Evolutionary conservation across 345 rosid genomes (phyloP).

Genomic region (Citrus mangshanensis): DNA sequence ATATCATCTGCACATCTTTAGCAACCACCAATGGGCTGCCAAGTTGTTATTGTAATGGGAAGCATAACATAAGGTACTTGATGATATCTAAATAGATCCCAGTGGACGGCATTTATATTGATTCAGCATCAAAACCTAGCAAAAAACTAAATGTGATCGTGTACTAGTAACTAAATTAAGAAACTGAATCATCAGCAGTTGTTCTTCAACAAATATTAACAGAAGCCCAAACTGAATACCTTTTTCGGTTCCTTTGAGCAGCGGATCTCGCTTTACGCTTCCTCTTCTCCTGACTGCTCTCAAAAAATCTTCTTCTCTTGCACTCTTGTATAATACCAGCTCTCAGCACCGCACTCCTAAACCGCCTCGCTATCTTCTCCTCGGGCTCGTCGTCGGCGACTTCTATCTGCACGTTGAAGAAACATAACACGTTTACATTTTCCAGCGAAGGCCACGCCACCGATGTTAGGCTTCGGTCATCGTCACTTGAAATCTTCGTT

Average conservation of each 20-base stretch:
- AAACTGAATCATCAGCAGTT: no score
- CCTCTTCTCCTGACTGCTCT: constrained; percentile 30
- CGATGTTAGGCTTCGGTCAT: background rate
- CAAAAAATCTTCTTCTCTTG: constrained; percentile 27
- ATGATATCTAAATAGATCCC: background rate
- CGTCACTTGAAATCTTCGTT: background rate
- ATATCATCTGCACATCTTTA: background rate
- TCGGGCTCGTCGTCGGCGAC: constrained; percentile 36
- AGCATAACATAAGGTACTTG: background rate
- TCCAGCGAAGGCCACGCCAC: constrained; percentile 31
- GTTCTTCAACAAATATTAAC: background rate
- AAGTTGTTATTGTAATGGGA: background rate
- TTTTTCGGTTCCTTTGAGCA: constrained; percentile 23
- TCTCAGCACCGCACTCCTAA: constrained; percentile 35
- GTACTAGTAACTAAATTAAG: no score
- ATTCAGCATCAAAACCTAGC: background rate
- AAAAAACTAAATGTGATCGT: no score
- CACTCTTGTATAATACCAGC: constrained; percentile 32
- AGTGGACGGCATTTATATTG: background rate
- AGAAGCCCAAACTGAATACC: constrained; percentile 11
- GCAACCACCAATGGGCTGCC: background rate
- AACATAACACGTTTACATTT: constrained; percentile 26
- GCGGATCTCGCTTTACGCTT: constrained; percentile 31
- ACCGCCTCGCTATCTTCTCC: constrained; percentile 25
- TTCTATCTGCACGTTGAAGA: constrained; percentile 30